A percentile compares a stretch with the other conserved stretches of the same genome.
These are phyloP conservation scores for Nakaseomyces delphensis DNA, from an alignment of 1,139 yeast species.

Conservation along the genomic window DNA sequence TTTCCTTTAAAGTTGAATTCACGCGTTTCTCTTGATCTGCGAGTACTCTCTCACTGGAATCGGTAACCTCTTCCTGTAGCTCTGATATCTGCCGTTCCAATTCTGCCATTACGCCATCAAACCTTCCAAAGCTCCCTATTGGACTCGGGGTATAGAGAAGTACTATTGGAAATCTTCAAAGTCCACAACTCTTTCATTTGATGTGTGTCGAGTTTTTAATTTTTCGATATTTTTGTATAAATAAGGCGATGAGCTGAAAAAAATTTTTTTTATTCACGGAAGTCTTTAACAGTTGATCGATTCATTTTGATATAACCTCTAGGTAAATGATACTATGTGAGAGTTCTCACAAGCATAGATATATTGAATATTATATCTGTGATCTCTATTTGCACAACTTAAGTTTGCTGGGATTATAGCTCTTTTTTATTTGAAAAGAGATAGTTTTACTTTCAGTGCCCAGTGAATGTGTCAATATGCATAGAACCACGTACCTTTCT, in stretches of 20 bases:
- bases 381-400: conserved; percentile 32
- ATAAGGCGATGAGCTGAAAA: background rate
- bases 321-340: background rate
- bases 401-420: conserved; percentile 33
- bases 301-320: background rate
- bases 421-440: background rate
- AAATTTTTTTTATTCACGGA: background rate
- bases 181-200: too few relatives aligned
- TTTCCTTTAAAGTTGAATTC: conserved; percentile 18
- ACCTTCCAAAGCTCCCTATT: too few relatives aligned
- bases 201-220: too few relatives aligned
- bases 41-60: conserved; percentile 17
- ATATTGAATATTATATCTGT: background rate
- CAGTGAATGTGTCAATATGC: conserved; percentile 41
- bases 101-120: too few relatives aligned
- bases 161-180: too few relatives aligned
- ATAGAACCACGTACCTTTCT: conserved; percentile 22
- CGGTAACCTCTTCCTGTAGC: conserved; percentile 10
- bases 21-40: conserved; percentile 19
- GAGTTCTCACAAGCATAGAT: conserved; percentile 3
- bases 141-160: too few relatives aligned
- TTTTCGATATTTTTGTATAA: too few relatives aligned
- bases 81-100: background rate
- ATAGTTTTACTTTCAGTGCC: conserved; percentile 18
- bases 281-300: background rate